Percentiles rank a stretch among this genome's conserved stretches.
Conservation (phyloP, 2,329 filamentous ascomycete genomes). For the Arachnopeziza araneosa region DNA sequence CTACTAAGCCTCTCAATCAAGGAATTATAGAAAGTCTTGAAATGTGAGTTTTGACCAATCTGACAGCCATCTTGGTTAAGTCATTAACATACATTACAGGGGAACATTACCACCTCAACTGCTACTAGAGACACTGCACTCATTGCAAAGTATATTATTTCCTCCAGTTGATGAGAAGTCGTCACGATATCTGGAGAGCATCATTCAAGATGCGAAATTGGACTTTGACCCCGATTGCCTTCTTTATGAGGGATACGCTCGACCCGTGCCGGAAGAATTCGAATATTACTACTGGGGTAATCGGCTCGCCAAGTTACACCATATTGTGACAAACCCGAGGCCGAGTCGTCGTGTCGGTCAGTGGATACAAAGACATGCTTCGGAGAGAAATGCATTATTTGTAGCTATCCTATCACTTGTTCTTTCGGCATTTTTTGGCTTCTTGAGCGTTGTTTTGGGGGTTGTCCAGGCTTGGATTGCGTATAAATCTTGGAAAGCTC, state of each 20-base stretch:
- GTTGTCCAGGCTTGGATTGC: slow-evolving; percentile 6
- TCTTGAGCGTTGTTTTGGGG: slow-evolving; percentile 11
- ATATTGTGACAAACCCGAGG: slow-evolving; percentile 5
- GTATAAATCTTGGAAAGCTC: slow-evolving; percentile 6
- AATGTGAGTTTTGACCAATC: not conserved
- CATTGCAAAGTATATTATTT: slow-evolving; percentile 12
- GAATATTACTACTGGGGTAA: slow-evolving; percentile 10
- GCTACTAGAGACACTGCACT: slow-evolving; percentile 12
- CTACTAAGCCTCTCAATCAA: not conserved
- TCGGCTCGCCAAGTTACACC: slow-evolving; percentile 7
- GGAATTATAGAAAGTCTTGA: not conserved
- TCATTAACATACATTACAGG: slow-evolving; percentile 4
- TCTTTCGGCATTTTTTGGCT: slow-evolving; percentile 10
- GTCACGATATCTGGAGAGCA: slow-evolving; percentile 1
- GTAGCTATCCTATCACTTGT: slow-evolving; percentile 8
- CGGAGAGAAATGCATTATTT: slow-evolving; percentile 11
- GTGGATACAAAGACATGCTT: slow-evolving; percentile 11
- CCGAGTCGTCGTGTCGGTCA: slow-evolving; percentile 6
- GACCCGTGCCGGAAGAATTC: slow-evolving; percentile 6
- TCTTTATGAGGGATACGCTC: not conserved
- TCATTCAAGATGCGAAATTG: not conserved
- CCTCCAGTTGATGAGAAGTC: slow-evolving; percentile 11
- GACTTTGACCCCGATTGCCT: slow-evolving; percentile 9
- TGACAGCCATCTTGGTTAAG: not conserved
- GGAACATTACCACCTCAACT: slow-evolving; percentile 12